A percentile compares a stretch with the other conserved stretches of the same genome.
Conservation (phyloP, 306 rosid species). For the Amphicarpaea edgeworthii region DNA sequence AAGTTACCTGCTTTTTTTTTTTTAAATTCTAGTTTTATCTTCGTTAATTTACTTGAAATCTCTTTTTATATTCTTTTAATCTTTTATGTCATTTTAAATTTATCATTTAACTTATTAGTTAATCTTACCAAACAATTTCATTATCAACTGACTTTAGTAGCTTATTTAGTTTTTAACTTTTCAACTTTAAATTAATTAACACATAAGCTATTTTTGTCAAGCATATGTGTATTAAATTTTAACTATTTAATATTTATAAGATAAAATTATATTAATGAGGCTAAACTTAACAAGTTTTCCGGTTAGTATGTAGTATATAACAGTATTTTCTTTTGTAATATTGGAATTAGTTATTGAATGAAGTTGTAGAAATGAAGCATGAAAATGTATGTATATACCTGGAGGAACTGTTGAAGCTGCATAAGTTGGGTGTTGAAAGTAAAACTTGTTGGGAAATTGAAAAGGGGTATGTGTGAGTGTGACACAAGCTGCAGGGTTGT, state of each 20-base stretch:
- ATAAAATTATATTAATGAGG: background rate
- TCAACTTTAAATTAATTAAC: background rate
- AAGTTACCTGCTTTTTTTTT: background rate
- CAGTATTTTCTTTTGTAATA: background rate
- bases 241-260: background rate
- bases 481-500: too few species aligned
- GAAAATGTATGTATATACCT: conserved; percentile 46
- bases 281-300: background rate
- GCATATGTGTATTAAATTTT: background rate
- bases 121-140: background rate
- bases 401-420: conserved; percentile 43
- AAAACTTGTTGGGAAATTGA: conserved; percentile 49
- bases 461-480: conserved; percentile 20
- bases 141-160: background rate
- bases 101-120: background rate
- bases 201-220: background rate
- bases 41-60: background rate
- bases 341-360: background rate
- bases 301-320: background rate
- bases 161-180: too few species aligned
- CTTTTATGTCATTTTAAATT: background rate
- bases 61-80: background rate
- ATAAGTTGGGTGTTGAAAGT: conserved; percentile 45
- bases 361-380: background rate
- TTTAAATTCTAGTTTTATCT: background rate